Conservation (phyloP, 176 grass and related monocot genomes). For the Puya raimondii region DNA sequence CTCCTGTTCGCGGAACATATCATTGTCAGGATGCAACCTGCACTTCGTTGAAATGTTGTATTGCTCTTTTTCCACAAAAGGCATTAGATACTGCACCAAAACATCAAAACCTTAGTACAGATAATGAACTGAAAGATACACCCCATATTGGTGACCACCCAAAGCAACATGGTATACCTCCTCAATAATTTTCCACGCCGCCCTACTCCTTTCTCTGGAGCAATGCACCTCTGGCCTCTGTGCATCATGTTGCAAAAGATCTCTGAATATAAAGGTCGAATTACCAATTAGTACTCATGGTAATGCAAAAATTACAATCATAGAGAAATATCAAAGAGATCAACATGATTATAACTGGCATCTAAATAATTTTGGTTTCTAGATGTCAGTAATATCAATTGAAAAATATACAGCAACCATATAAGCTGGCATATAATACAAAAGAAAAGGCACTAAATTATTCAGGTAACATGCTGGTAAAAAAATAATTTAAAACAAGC, state of each 20-base stretch:
- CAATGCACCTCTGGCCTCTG: constrained; percentile 66
- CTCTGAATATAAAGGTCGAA: constrained; percentile 39
- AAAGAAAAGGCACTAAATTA: neutral
- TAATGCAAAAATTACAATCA: neutral
- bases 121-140: neutral
- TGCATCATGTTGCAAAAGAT: constrained; percentile 47
- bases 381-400: neutral
- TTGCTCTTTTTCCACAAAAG: constrained; percentile 82
- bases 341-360: neutral
- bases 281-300: neutral
- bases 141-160: neutral
- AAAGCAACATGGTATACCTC: constrained; percentile 38
- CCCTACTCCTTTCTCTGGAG: constrained; percentile 85
- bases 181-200: constrained; percentile 76
- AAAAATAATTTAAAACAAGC: neutral
- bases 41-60: constrained; percentile 74
- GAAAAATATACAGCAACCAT: neutral
- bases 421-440: neutral
- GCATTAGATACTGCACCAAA: constrained; percentile 82
- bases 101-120: constrained; percentile 7
- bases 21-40: constrained; percentile 65
- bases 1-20: constrained; percentile 94
- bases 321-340: neutral
- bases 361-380: too few relatives aligned
- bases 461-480: neutral